Percentiles rank a stretch among this genome's conserved stretches.
Evolutionary conservation across 257 asterid species (phyloP).

Genomic region (Lithospermum erythrorhizon): DNA sequence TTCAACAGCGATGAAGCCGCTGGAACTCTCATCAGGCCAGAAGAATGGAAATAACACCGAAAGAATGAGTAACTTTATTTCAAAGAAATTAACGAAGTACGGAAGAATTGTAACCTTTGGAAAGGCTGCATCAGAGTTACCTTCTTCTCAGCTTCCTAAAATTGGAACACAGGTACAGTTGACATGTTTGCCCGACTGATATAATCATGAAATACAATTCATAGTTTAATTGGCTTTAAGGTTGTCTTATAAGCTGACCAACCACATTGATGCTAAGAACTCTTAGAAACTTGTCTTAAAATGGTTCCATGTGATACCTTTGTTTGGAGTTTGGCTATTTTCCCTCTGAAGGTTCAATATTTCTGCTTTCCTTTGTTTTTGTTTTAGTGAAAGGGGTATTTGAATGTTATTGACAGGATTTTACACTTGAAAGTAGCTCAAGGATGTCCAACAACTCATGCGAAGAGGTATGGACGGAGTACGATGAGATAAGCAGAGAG

Average conservation of each 20-base stretch:
- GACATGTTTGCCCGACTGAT: background rate
- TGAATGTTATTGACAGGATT: slow-evolving; percentile 11
- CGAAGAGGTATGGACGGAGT: slow-evolving; percentile 69
- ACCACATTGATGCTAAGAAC: background rate
- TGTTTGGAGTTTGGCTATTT: background rate
- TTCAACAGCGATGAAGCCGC: slow-evolving; percentile 19
- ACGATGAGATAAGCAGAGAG: slow-evolving; percentile 51
- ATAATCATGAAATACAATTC: too few species aligned
- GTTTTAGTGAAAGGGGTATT: background rate
- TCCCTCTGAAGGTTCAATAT: background rate
- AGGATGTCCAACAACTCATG: slow-evolving; percentile 27
- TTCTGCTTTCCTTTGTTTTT: background rate
- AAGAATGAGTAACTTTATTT: slow-evolving; percentile 16
- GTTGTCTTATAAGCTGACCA: background rate
- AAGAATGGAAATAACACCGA: slow-evolving; percentile 25
- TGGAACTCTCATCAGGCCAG: slow-evolving; percentile 13
- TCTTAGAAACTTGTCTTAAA: background rate
- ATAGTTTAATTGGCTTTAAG: background rate
- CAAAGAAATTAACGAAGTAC: slow-evolving; percentile 35
- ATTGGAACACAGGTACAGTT: slow-evolving; percentile 31
- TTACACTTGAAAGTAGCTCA: slow-evolving; percentile 18
- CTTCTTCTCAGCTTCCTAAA: slow-evolving; percentile 37
- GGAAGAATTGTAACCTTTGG: slow-evolving; percentile 76
- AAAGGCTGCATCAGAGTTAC: slow-evolving; percentile 47
- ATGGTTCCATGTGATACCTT: too few species aligned